Evolutionary conservation across 176 grass and related monocot species (phyloP).

Genomic region (Eleusine coracana): DNA sequence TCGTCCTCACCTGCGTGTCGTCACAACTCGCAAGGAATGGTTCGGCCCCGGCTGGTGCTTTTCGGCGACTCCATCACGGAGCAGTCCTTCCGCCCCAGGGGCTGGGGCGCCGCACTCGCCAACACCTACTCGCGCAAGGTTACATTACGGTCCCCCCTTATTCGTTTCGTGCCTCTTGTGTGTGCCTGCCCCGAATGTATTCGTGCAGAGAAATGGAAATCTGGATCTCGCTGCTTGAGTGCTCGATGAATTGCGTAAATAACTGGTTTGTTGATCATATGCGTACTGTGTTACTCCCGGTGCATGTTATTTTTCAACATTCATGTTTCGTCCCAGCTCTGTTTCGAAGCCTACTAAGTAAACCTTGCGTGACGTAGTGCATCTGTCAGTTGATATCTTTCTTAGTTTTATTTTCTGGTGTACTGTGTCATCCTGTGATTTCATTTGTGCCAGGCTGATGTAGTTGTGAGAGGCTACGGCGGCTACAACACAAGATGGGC

Average conservation of each 20-base stretch:
- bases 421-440: background rate
- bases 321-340: background rate
- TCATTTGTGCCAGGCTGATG: conserved; percentile 59
- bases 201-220: background rate
- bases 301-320: background rate
- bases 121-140: conserved; percentile 82
- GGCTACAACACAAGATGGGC: conserved; percentile 97
- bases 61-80: conserved; percentile 82
- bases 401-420: background rate
- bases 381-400: background rate
- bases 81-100: conserved; percentile 64
- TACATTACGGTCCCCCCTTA: too few relatives aligned
- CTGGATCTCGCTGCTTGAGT: background rate
- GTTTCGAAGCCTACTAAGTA: background rate
- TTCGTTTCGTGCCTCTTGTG: background rate
- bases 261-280: background rate
- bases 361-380: background rate
- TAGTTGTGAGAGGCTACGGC: conserved; percentile 79
- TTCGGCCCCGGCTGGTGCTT: conserved; percentile 55
- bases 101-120: conserved; percentile 64
- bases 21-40: background rate
- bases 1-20: background rate
- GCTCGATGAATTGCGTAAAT: background rate
- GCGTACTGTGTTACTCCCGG: background rate
- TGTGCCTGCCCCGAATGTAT: background rate